Evolutionary conservation across 768 basidiomycete species (phyloP), one percentile per base, ranked within the genome.

Genomic region (Rhodotorula diobovata): DNA sequence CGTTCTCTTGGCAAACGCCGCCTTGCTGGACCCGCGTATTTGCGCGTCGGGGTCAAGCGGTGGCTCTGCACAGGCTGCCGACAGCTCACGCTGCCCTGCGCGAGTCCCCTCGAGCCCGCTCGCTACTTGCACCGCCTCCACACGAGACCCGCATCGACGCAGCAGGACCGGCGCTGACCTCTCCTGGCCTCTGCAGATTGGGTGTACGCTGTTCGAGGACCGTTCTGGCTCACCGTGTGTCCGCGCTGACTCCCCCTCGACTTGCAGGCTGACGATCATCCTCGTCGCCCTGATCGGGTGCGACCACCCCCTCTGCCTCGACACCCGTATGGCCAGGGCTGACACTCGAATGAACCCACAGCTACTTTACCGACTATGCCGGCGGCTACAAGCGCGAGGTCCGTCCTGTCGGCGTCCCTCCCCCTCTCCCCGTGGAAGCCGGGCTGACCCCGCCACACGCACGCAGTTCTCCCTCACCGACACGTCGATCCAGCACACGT

Each of bases 321-420:
- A 12, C 14, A 14, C 41, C 41, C 41, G 5, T 2, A 12, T 43
- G 14, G 39, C 39, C n/a, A n/a, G n/a, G 15, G 39, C 39, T 41
- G 9, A 41, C 39, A 41, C 39, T 41, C 39, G 39, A 41, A 41
- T 39, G 39, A 39, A 12, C 11, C 6, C 41, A 43, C 41, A 43
- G 41, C 10, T 53, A 51, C 43, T 28, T 72, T 18, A 66, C 68
- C 39, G 30, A 71, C 61, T n/a, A 34, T 20, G 63, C 60, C 0
- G 78, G n/a, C n/a, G n/a, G 79, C 46, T 93, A 87, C 81, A 84
- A 87, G 79, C 82, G 93, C 68, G 83, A 85, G 53, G 53, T 48
- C 93, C 94, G 80, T 91, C 90, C 1, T 80, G 92, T 34, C 80
- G 83, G 46, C 91, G 93, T 80, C 86, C 86, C 30, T 86, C 89